A percentile compares a stretch with the other conserved stretches of the same genome.
phyloP scores from a whole-genome alignment of 495 filamentous ascomycete species.

The Geoglossum glabrum region DNA sequence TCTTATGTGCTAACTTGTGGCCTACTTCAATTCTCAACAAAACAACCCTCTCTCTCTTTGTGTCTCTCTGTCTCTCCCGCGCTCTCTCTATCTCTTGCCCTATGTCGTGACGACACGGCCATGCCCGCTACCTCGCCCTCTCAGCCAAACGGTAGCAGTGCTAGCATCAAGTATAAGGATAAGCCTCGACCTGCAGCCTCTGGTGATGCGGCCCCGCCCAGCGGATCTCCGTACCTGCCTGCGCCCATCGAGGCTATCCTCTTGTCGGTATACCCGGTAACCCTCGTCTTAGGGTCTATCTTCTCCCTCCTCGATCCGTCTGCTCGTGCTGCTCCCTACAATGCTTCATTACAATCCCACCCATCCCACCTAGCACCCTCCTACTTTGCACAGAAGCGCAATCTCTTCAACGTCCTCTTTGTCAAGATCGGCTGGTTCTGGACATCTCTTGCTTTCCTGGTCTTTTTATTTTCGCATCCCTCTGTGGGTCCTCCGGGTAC shows the following conservation, averaged over 20 bases:
- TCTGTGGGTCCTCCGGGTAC: slow-evolving; percentile 21
- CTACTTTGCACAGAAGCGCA: slow-evolving; percentile 84
- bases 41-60: too few species aligned
- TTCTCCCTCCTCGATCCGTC: slow-evolving; percentile 61
- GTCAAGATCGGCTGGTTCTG: slow-evolving; percentile 93
- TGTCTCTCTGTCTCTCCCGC: too few species aligned
- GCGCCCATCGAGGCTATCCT: slow-evolving; percentile 41
- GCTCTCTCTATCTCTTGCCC: neutral
- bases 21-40: neutral
- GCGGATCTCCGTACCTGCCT: slow-evolving; percentile 16
- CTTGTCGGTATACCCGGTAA: slow-evolving; percentile 48
- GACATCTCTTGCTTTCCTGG: slow-evolving; percentile 49
- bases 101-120: neutral
- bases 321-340: slow-evolving; percentile 37
- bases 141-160: neutral
- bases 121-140: neutral
- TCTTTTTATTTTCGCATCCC: slow-evolving; percentile 41
- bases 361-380: slow-evolving; percentile 40
- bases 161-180: neutral
- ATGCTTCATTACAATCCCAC: slow-evolving; percentile 18
- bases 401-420: slow-evolving; percentile 76
- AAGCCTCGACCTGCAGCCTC: neutral
- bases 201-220: neutral
- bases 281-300: slow-evolving; percentile 58
- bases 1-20: neutral